Evolutionary conservation across 768 basidiomycete genomes (phyloP), one percentile per base, ranked within the genome.

Genomic region (Lactifluus volemus): DNA sequence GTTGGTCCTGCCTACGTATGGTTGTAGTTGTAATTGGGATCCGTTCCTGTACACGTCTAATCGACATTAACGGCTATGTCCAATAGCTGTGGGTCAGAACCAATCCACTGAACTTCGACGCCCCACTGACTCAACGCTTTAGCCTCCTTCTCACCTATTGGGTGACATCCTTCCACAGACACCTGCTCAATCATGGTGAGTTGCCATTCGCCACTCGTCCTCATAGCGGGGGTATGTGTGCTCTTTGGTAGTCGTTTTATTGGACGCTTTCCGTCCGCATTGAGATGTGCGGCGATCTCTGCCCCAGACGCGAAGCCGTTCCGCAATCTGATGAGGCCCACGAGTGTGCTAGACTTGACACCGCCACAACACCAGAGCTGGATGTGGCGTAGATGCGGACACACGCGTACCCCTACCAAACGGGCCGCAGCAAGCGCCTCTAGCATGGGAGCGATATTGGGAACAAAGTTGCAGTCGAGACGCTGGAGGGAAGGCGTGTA

Each of bases 391-490:
- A 63, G 51, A 6, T 11, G 39, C 8, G 64, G 58, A 36, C 64
- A 65, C 5, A 51, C 38, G 12, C 57, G 47, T 15, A 47, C 19
- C 3, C 42, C 51, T 14, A 25, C 53, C 12, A 38, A 42, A 36
- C 50, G 53, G 9, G 61, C 36, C 4, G 61, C 44, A 21, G 49
- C 52, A 17, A 65, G 61, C 32, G 61, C 58, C 9, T 49, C 36
- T 8, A 63, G 53, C 36, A 65, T 21, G 29, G 34, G 8, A 10
- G 49, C 39, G 54, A 49, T 45, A 39, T 51, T 59, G 49, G 19
- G 47, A 49, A 65, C 34, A 42, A 60, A 48, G 62, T 58, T 63
- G 42, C 62, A 65, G 15, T 63, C 62, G 65, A 65, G 53, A 51
- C 49, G 65, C 47, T 59, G 51, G 8, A 65, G 55, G 25, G 52